Base-by-base conservation (phyloP, 2,329 filamentous ascomycete species). In the Colletotrichum plurivorum region DNA sequence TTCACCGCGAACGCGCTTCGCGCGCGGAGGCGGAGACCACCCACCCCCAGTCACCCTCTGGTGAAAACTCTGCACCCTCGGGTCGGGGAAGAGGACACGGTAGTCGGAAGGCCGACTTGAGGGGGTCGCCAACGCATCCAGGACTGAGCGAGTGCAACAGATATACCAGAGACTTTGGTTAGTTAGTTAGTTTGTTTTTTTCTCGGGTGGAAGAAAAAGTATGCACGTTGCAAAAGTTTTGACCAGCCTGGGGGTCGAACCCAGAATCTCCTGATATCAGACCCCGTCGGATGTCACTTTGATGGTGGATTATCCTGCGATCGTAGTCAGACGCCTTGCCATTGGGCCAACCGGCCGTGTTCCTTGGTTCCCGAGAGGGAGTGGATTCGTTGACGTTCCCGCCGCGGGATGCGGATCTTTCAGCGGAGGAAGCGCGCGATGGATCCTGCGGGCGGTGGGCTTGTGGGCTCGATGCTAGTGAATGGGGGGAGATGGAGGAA, bases 261-360 rank as follows among this genome's bases (percentile, higher is more conserved):
- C 66, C 66, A 69, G 66, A 69, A 69, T 69, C 66, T 69, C 66
- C 66, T 69, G 66, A 69, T 69, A 46, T 45, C 59, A 27, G 49
- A 62, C 27, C 15, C 10, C 3, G 12, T 0, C 12, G 1, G 31
- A 18, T 36, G 31, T 9, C 31, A 46, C 9, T 15, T 13, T 20
- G 48, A 6, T 16, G 25, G 15, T 25, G 15, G 27, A n/a, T 15
- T 27, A 0, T 4, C 20, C 48, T 51, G n/a, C 22, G 27, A 45
- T 79, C 77, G 78, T 79, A 79, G 78, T 80, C 78, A 80, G 76
- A 79, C 78, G 78, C 77, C 78, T 79, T 80, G 77, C 73, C 78
- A 79, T 77, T 77, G 75, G 75, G 75, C 76, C 77, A 79, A 69
- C 66, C 66, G 66, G 66, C 62, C 66, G 12, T 13, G 6, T 52